These are phyloP conservation scores for Gossypium davidsonii DNA, from an alignment of 441 rosid species.

Conservation along the genomic window DNA sequence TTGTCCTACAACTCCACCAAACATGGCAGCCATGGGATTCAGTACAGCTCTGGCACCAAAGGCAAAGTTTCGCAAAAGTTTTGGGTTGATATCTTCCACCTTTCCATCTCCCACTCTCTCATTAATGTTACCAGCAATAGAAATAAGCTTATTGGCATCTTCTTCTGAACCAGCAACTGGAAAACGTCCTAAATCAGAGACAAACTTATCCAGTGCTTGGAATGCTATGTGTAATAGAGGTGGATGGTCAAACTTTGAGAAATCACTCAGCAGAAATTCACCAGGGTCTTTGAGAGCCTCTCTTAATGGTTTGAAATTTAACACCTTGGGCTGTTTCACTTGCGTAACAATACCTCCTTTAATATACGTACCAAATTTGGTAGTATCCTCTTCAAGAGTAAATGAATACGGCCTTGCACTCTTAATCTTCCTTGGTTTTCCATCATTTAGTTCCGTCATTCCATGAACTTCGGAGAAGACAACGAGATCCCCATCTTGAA, in stretches of 20 bases:
- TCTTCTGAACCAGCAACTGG: conserved; percentile 89
- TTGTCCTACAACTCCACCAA: conserved; percentile 97
- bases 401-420: conserved; percentile 79
- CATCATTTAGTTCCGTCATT: conserved; percentile 91
- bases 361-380: conserved; percentile 45
- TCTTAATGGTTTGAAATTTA: conserved; percentile 70
- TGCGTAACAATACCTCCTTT: conserved; percentile 97
- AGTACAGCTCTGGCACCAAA: conserved; percentile 91
- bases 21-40: conserved; percentile 99
- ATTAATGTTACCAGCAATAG: conserved; percentile 48
- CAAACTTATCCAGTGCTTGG: conserved; percentile 79
- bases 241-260: conserved; percentile 88
- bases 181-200: conserved; percentile 50
- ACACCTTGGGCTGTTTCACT: conserved; percentile 77
- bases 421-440: conserved; percentile 78
- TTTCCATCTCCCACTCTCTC: conserved; percentile 53
- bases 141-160: conserved; percentile 68
- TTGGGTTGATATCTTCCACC: conserved; percentile 58
- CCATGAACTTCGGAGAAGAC: conserved; percentile 89
- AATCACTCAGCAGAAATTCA: conserved; percentile 89
- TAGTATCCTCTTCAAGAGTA: conserved; percentile 72
- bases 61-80: conserved; percentile 65
- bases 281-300: conserved; percentile 89
- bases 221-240: conserved; percentile 86
- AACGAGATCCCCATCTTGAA: conserved; percentile 88